These are phyloP conservation scores for Marasmius tenuissimus DNA, from an alignment of 1,284 basidiomycete genomes.

Conservation along the genomic window DNA sequence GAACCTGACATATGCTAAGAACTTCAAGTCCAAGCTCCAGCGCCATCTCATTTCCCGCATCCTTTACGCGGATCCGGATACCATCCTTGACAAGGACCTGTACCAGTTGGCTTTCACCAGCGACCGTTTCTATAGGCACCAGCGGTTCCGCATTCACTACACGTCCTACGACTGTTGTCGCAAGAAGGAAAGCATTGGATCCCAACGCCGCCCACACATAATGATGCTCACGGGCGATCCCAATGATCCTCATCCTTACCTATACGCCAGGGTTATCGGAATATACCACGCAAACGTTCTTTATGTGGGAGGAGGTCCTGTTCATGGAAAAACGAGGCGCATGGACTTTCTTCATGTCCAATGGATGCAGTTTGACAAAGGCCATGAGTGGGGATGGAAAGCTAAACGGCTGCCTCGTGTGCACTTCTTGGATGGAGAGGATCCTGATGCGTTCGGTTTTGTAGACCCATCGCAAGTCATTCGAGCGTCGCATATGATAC, in stretches of 20 bases:
- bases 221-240: constrained; percentile 14
- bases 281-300: constrained; percentile 31
- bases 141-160: too few relatives aligned
- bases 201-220: constrained; percentile 17
- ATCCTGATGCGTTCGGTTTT: neutral
- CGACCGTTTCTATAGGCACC: too few relatives aligned
- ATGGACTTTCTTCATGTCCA: too few relatives aligned
- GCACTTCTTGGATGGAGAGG: neutral
- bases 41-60: too few relatives aligned
- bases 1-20: too few relatives aligned
- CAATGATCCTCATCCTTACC: constrained; percentile 22
- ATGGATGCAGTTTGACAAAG: neutral
- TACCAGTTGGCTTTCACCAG: too few relatives aligned
- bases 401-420: neutral
- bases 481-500: neutral
- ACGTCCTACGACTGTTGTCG: too few relatives aligned
- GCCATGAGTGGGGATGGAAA: neutral
- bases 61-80: too few relatives aligned
- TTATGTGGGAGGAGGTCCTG: too few relatives aligned
- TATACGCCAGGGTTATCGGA: constrained; percentile 34
- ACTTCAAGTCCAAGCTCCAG: too few relatives aligned
- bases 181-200: constrained; percentile 22
- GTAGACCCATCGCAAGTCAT: neutral
- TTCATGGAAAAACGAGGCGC: too few relatives aligned
- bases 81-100: neutral